A percentile compares a stretch with the other conserved stretches of the same genome.
Conservation (phyloP, 257 asterid species). For the Euphrasia confusa region DNA sequence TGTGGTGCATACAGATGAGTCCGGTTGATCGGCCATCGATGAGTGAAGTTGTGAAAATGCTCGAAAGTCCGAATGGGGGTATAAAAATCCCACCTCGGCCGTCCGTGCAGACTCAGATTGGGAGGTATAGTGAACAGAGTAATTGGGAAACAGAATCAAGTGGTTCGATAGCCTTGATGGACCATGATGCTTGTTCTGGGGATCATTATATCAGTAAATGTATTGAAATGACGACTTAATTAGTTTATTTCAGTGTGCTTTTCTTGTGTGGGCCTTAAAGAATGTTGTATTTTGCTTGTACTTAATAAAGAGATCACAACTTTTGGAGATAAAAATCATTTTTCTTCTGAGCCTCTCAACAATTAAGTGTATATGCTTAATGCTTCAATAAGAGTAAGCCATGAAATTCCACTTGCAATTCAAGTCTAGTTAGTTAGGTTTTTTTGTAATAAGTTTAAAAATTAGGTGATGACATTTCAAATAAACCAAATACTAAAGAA, state of each 20-base stretch:
- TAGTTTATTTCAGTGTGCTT: not conserved
- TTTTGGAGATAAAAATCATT: too few species aligned
- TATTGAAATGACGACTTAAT: not conserved
- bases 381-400: too few species aligned
- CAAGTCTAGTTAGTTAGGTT: too few species aligned
- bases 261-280: too few species aligned
- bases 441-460: too few species aligned
- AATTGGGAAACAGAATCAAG: slow-evolving; percentile 12
- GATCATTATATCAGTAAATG: not conserved
- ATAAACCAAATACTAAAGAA: too few species aligned
- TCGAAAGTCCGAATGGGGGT: slow-evolving; percentile 3
- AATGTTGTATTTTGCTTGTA: too few species aligned
- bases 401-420: too few species aligned
- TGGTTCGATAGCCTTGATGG: slow-evolving; percentile 20
- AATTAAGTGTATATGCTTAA: too few species aligned
- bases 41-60: slow-evolving; percentile 25
- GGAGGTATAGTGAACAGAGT: not conserved
- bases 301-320: too few species aligned
- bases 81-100: slow-evolving; percentile 19
- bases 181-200: not conserved
- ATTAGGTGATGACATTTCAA: too few species aligned
- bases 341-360: too few species aligned
- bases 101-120: not conserved
- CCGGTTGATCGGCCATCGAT: slow-evolving; percentile 25
- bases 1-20: slow-evolving; percentile 32